phyloP scores from a whole-genome alignment of 345 rosid species.

The Eucalyptus polyanthemos region DNA sequence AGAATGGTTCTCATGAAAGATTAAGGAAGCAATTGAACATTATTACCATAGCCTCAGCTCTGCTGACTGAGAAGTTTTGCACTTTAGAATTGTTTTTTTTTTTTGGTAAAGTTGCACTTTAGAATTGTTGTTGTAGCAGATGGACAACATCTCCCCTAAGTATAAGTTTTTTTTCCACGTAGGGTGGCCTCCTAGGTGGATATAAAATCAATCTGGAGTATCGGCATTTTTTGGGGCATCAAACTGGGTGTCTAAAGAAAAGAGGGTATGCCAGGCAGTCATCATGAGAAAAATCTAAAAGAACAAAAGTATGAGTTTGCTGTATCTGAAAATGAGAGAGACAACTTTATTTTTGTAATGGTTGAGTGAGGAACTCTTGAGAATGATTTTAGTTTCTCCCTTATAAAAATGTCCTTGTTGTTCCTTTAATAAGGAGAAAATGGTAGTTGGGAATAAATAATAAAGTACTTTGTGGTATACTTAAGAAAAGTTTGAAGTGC shows the following conservation, averaged over 20 bases:
- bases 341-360: not conserved
- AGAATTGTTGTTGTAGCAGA: not conserved
- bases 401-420: not conserved
- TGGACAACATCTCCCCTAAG: not conserved
- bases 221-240: not conserved
- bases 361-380: not conserved
- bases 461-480: not conserved
- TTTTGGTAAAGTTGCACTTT: not conserved
- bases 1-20: not conserved
- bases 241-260: not conserved
- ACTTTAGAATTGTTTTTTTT: not conserved
- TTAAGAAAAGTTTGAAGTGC: not conserved
- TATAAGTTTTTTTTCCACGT: not conserved
- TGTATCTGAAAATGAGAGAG: not conserved
- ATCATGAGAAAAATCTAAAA: not conserved
- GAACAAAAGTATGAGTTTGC: not conserved
- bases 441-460: not conserved
- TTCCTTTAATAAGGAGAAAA: not conserved
- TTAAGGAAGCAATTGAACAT: not conserved
- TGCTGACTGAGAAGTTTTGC: not conserved
- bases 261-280: not conserved
- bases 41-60: not conserved
- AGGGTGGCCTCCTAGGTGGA: not conserved
- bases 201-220: not conserved
- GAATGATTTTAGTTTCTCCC: not conserved